Percentiles rank a stretch among this genome's conserved stretches.
Conservation (phyloP, 2,329 filamentous ascomycete species). For the Scedosporium boydii region DNA sequence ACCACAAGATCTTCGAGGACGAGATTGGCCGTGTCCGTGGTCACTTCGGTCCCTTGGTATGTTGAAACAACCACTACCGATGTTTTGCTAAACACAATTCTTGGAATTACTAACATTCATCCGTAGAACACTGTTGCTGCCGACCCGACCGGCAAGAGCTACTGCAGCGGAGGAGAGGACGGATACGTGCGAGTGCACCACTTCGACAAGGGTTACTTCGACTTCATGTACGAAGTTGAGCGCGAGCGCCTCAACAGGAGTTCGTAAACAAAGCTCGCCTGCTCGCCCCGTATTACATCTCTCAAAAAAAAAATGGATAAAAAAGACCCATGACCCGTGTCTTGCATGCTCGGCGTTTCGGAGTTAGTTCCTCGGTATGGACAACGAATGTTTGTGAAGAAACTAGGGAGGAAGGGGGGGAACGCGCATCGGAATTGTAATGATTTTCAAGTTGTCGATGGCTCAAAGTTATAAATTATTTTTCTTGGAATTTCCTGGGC, state of each 20-base stretch:
- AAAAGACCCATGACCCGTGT: neutral
- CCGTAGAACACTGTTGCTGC: slow-evolving; percentile 79
- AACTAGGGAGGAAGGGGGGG: neutral
- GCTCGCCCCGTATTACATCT: neutral
- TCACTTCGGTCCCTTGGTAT: slow-evolving; percentile 80
- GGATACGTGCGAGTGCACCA: slow-evolving; percentile 97
- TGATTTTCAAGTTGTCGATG: neutral
- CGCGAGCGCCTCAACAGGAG: slow-evolving; percentile 54
- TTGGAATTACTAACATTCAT: slow-evolving; percentile 5
- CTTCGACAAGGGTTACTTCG: slow-evolving; percentile 97
- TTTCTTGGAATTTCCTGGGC: neutral
- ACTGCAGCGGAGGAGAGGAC: slow-evolving; percentile 94
- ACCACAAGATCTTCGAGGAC: slow-evolving; percentile 99
- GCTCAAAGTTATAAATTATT: neutral
- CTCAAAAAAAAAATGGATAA: neutral
- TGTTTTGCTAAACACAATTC: neutral
- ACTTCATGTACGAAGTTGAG: slow-evolving; percentile 98
- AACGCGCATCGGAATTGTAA: neutral
- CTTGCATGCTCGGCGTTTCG: slow-evolving; percentile 1
- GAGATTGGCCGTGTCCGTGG: slow-evolving; percentile 95
- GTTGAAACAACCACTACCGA: slow-evolving; percentile 12
- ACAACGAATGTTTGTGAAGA: neutral
- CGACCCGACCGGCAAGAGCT: slow-evolving; percentile 83
- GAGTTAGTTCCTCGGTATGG: slow-evolving; percentile 1
- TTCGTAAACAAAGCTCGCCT: neutral